Evolutionary conservation across 306 rosid species (phyloP).

Genomic region (Arachis hypogaea): DNA sequence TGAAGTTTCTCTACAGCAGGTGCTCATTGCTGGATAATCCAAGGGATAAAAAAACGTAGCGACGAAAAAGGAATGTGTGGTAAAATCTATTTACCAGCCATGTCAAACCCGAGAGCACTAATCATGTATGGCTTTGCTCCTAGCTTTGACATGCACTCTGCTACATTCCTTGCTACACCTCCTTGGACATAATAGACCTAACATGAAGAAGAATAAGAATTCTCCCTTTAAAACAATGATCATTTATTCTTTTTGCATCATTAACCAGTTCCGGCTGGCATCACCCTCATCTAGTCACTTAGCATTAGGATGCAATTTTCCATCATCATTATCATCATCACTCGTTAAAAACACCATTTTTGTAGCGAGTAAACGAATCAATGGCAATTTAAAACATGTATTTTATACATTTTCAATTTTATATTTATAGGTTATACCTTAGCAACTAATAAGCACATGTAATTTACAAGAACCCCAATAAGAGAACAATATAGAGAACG

Average conservation of each 20-base stretch:
- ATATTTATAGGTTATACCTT: not conserved
- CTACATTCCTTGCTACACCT: conserved; percentile 94
- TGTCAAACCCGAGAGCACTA: conserved; percentile 80
- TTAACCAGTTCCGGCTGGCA: conserved; percentile 15
- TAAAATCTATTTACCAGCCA: conserved; percentile 65
- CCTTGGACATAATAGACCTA: conserved; percentile 79
- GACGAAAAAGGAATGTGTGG: not conserved
- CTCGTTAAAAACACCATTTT: too few species aligned
- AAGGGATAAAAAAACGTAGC: not conserved
- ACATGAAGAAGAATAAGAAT: conserved; percentile 4
- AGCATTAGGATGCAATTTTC: conserved; percentile 9
- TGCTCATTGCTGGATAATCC: conserved; percentile 14
- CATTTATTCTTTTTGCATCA: conserved; percentile 7
- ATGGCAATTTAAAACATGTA: too few species aligned
- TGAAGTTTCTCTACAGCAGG: conserved; percentile 1
- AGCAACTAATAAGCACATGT: not conserved
- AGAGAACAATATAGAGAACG: not conserved
- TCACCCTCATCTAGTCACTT: not conserved
- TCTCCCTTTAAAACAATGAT: not conserved
- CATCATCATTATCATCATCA: not conserved
- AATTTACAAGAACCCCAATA: not conserved
- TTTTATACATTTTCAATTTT: conserved; percentile 1
- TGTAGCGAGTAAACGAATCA: too few species aligned
- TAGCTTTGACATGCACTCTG: conserved; percentile 89
- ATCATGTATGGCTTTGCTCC: conserved; percentile 83